These are phyloP conservation scores for Kodamaea sp. DNA, from an alignment of 1,139 yeast species.

Conservation along the genomic window DNA sequence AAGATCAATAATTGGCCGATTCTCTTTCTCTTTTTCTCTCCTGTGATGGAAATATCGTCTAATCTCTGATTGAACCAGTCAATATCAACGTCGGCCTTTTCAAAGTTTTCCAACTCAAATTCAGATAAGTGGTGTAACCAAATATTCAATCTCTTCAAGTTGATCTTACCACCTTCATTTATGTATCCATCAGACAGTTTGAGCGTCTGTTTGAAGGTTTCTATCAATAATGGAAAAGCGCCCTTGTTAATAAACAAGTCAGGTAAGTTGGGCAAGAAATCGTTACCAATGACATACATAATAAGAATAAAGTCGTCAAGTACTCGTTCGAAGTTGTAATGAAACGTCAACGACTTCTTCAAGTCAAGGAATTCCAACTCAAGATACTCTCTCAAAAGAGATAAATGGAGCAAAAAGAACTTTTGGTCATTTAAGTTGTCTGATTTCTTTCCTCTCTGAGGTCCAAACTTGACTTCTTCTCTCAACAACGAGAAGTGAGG, in stretches of 20 bases:
- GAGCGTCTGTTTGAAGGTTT: slow-evolving; percentile 82
- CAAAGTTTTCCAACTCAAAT: slow-evolving; percentile 81
- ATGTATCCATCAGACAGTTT: slow-evolving; percentile 79
- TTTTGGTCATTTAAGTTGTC: slow-evolving; percentile 74
- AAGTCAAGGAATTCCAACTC: slow-evolving; percentile 81
- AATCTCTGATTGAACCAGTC: slow-evolving; percentile 90
- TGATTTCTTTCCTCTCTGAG: slow-evolving; percentile 43
- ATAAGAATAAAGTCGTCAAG: slow-evolving; percentile 91
- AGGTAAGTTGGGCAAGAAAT: slow-evolving; percentile 97
- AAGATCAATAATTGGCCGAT: slow-evolving; percentile 67
- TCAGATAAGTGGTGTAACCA: slow-evolving; percentile 73
- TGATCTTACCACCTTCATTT: slow-evolving; percentile 79
- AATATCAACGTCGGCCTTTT: slow-evolving; percentile 76
- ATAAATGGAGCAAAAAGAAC: slow-evolving; percentile 79
- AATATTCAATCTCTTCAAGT: slow-evolving; percentile 65
- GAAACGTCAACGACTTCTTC: slow-evolving; percentile 61
- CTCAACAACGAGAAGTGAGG: slow-evolving; percentile 93
- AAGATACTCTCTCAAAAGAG: slow-evolving; percentile 86
- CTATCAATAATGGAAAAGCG: slow-evolving; percentile 87
- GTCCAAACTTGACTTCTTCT: slow-evolving; percentile 94
- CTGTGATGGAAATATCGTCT: slow-evolving; percentile 74
- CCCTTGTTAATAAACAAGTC: slow-evolving; percentile 92
- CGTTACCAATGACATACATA: slow-evolving; percentile 95
- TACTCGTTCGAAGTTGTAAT: slow-evolving; percentile 83
- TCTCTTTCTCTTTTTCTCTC: slow-evolving; percentile 66